phyloP scores from a whole-genome alignment of 148 eudicot species.

The Oxyria digyna region DNA sequence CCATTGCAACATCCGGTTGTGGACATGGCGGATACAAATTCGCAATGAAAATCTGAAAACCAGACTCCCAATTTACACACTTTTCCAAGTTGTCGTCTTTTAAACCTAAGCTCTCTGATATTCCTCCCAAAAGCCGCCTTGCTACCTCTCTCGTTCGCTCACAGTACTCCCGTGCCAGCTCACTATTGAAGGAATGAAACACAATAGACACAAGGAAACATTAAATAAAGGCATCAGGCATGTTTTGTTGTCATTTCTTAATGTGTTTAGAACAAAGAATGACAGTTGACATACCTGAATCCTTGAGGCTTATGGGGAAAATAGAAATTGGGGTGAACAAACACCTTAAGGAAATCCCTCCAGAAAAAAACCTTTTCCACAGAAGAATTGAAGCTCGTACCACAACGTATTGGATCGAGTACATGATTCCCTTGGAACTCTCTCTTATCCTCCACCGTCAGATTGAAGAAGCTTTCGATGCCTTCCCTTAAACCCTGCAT shows the following conservation, averaged over 20 bases:
- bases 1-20: constrained; percentile 25
- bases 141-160: constrained; percentile 13
- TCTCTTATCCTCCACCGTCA: constrained; percentile 38
- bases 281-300: constrained; percentile 7
- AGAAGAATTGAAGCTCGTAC: constrained; percentile 34
- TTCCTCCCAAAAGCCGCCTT: constrained; percentile 20
- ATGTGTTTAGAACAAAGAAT: not conserved
- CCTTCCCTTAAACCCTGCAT: constrained; percentile 26
- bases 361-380: constrained; percentile 28
- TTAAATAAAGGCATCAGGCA: too few relatives aligned
- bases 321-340: constrained; percentile 31
- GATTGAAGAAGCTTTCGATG: constrained; percentile 27
- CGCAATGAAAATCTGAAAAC: constrained; percentile 19
- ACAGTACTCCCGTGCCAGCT: constrained; percentile 16
- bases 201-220: not conserved
- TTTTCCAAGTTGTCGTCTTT: constrained; percentile 14
- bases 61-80: constrained; percentile 14
- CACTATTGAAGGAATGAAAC: too few relatives aligned
- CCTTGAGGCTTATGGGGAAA: constrained; percentile 25
- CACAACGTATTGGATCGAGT: constrained; percentile 36
- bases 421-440: constrained; percentile 29
- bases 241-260: too few relatives aligned
- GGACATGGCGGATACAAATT: constrained; percentile 31
- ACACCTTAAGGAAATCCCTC: constrained; percentile 37
- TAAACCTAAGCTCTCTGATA: constrained; percentile 27